phyloP scores from a whole-genome alignment of 176 grass and related monocot species.

The Guadua angustifolia region DNA sequence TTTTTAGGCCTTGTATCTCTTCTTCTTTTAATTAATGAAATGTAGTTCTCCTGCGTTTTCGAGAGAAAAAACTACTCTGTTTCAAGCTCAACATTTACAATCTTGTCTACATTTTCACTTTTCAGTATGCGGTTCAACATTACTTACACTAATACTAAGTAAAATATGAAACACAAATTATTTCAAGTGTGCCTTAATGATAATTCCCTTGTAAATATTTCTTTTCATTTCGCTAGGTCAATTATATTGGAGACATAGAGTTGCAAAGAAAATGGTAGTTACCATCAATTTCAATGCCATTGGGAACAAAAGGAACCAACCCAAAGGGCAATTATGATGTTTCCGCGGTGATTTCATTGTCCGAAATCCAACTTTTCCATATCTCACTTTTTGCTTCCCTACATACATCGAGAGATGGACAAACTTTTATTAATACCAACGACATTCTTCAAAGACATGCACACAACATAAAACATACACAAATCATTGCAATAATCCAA shows the following conservation, averaged over 20 bases:
- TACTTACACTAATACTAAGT: not conserved
- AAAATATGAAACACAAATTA: slow-evolving; percentile 23
- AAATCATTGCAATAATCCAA: not conserved
- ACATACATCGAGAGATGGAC: slow-evolving; percentile 3
- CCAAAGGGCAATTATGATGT: slow-evolving; percentile 81
- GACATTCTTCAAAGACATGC: not conserved
- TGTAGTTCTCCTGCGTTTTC: too few species aligned
- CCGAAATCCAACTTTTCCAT: slow-evolving; percentile 69
- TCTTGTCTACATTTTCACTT: not conserved
- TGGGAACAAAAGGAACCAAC: slow-evolving; percentile 77
- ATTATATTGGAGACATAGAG: not conserved
- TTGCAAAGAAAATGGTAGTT: slow-evolving; percentile 29
- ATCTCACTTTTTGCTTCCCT: slow-evolving; percentile 76
- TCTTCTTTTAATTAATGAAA: too few species aligned
- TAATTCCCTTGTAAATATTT: not conserved
- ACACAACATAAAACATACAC: not conserved
- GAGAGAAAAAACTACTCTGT: not conserved
- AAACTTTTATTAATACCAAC: not conserved
- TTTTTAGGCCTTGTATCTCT: too few species aligned
- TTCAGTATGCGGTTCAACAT: not conserved
- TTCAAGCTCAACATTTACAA: not conserved
- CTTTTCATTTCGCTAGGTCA: slow-evolving; percentile 10
- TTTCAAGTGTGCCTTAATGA: slow-evolving; percentile 25
- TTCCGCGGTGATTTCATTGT: slow-evolving; percentile 72
- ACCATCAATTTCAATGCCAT: slow-evolving; percentile 90